Evolutionary conservation across 352 stramenopile genomes (phyloP).

Genomic region (Pythium dissimile): DNA sequence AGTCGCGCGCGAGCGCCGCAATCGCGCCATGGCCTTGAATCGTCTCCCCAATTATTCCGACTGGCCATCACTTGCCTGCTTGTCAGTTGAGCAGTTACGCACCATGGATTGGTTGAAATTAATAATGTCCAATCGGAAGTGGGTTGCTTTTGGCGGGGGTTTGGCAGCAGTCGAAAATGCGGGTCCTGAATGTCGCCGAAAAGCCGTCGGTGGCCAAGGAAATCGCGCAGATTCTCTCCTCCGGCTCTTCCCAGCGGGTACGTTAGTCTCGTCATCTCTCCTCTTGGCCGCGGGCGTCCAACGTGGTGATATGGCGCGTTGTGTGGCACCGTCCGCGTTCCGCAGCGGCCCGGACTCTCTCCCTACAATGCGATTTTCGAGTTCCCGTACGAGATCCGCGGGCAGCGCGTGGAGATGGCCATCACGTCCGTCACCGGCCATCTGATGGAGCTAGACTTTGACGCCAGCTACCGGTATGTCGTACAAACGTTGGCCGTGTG

Average conservation of each 20-base stretch:
- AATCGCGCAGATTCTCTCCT: constrained; percentile 93
- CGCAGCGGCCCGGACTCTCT: constrained; percentile 61
- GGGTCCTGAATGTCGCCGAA: constrained; percentile 98
- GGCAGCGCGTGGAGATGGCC: constrained; percentile 86
- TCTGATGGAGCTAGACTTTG: constrained; percentile 97
- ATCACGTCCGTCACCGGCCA: constrained; percentile 98
- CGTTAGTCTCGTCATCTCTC: constrained; percentile 14
- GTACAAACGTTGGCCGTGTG: too few species aligned
- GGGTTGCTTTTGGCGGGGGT: constrained; percentile 19
- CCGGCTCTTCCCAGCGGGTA: constrained; percentile 53
- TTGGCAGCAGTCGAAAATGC: constrained; percentile 36
- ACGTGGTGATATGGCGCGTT: too few species aligned
- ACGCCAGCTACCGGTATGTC: constrained; percentile 49
- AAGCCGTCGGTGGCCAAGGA: constrained; percentile 99
- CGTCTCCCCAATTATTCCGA: neutral
- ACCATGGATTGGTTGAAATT: constrained; percentile 16
- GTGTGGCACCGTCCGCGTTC: too few species aligned
- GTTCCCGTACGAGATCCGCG: constrained; percentile 85
- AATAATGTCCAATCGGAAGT: constrained; percentile 12
- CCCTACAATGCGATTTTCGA: constrained; percentile 92
- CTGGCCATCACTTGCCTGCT: constrained; percentile 1
- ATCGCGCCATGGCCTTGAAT: constrained; percentile 23
- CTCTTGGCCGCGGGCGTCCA: too few species aligned
- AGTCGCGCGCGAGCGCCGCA: constrained; percentile 23
- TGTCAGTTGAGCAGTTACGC: neutral